Evolutionary conservation across 371 early-diverging fungal species (phyloP), one percentile per base, ranked within the genome.

Genomic region (Rhizopus delemar): DNA sequence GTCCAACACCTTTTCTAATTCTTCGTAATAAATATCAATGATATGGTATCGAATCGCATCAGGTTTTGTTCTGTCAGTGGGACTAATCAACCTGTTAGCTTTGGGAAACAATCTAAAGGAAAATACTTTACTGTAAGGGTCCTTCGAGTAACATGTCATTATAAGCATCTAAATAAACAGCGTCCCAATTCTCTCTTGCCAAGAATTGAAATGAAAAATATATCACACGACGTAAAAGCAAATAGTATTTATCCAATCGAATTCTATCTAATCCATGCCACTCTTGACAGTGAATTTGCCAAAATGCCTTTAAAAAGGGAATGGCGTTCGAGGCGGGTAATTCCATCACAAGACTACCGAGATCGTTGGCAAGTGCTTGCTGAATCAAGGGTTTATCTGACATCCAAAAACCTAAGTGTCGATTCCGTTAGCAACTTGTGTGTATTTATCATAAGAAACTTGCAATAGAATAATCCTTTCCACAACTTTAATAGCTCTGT

Each of bases 381-480:
- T 97, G 97, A 34, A 95, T 84, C 52, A 90, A 70, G 12, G 92
- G 92, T 76, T 94, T 97, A 67, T 97, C 97, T 1, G 95, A 93
- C 88, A 95, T 90, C 97, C 97, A 97, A 66, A 90, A 91, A 62
- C 91, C 94, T 93, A 70, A 6, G 31, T 12, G 8, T 46, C 6
- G 16, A 22, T 22, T 22, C 22, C 2, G 22, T 22, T 22, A 22
- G 22, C 22, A 22, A 22, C 22, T 22, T 22, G 22, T 22, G 2
- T 22, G 22, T 22, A 22, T 22, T 22, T 22, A 29, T 15, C 46
- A 51, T 41, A 9, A 29, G 22, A 31, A 11, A 62, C 88, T 65
- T 86, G 92, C 95, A 91, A 70, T 93, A 96, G 64, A 92, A 96
- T 33, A 96, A 84, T 13, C 92, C 97, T 75, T 93, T 93, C 95